Percentiles rank a stretch among this genome's conserved stretches.
These are phyloP conservation scores for Cymodocea nodosa DNA, from an alignment of 116 monocot genomes.

Conservation along the genomic window DNA sequence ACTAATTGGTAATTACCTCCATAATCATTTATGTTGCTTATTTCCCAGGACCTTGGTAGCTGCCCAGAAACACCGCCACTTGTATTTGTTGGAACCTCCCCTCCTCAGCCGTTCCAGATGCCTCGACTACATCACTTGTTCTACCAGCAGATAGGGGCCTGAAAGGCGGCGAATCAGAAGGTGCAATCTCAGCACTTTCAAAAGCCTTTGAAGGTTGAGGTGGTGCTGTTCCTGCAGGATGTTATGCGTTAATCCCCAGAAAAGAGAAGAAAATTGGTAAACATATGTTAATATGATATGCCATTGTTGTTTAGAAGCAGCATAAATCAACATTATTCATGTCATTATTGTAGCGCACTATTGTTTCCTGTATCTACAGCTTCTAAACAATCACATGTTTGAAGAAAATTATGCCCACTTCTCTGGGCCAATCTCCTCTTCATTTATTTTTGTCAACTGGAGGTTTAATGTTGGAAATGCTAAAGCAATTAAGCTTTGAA, in stretches of 20 bases:
- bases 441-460: too few relatives aligned
- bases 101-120: conserved; percentile 83
- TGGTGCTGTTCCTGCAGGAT: conserved; percentile 12
- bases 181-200: conserved; percentile 35
- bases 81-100: conserved; percentile 17
- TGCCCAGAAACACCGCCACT: conserved; percentile 13
- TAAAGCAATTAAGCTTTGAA: too few relatives aligned
- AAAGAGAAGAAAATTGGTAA: too few relatives aligned
- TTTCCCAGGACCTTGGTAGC: conserved; percentile 46
- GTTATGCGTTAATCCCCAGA: background rate
- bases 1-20: conserved; percentile 32
- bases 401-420: too few relatives aligned
- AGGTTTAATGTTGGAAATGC: too few relatives aligned
- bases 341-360: too few relatives aligned
- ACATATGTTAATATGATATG: too few relatives aligned
- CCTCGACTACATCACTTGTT: conserved; percentile 85
- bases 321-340: too few relatives aligned
- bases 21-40: conserved; percentile 40
- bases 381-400: too few relatives aligned
- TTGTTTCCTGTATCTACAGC: too few relatives aligned
- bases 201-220: conserved; percentile 62
- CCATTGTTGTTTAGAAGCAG: too few relatives aligned
- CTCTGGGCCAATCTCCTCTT: too few relatives aligned
- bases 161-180: conserved; percentile 68
- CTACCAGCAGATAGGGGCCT: conserved; percentile 80